Conservation (phyloP, 208 protist species). For the Leishmania martiniquensis region DNA sequence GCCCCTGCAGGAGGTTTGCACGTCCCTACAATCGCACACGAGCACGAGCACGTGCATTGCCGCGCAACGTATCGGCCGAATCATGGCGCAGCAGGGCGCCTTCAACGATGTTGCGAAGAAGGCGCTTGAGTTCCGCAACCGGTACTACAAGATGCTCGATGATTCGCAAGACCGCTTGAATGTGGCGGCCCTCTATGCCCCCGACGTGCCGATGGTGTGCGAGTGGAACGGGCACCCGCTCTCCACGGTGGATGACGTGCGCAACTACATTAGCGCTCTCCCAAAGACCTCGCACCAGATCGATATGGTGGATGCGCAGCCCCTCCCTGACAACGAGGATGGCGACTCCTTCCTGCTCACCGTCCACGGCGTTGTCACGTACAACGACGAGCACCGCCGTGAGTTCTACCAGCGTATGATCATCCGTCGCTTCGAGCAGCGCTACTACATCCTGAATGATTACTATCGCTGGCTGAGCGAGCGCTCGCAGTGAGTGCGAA, state of each 20-base stretch:
- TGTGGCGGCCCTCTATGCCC: slow-evolving; percentile 72
- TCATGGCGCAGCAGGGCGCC: slow-evolving; percentile 69
- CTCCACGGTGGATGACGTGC: slow-evolving; percentile 45
- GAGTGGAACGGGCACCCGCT: slow-evolving; percentile 91
- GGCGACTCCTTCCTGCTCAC: slow-evolving; percentile 85
- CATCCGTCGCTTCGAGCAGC: slow-evolving; percentile 66
- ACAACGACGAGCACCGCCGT: slow-evolving; percentile 86
- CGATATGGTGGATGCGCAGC: slow-evolving; percentile 88
- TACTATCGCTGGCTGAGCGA: slow-evolving; percentile 92
- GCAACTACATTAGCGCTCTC: slow-evolving; percentile 65
- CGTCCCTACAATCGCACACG: no score
- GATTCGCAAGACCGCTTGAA: slow-evolving; percentile 52
- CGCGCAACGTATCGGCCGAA: no score
- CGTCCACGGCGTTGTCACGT: slow-evolving; percentile 81
- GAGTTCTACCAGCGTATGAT: slow-evolving; percentile 90
- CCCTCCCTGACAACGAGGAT: slow-evolving; percentile 80
- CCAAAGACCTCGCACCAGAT: slow-evolving; percentile 80
- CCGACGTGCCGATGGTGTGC: slow-evolving; percentile 69
- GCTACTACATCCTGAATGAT: slow-evolving; percentile 90
- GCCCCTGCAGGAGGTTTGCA: not conserved
- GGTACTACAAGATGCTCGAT: slow-evolving; percentile 85
- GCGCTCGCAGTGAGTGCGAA: slow-evolving; percentile 29
- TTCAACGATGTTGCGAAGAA: slow-evolving; percentile 84
- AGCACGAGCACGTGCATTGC: not conserved
- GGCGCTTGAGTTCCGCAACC: slow-evolving; percentile 75